Base-by-base conservation (phyloP, 2,329 filamentous ascomycete genomes). In the Phyllosticta capitalensis region DNA sequence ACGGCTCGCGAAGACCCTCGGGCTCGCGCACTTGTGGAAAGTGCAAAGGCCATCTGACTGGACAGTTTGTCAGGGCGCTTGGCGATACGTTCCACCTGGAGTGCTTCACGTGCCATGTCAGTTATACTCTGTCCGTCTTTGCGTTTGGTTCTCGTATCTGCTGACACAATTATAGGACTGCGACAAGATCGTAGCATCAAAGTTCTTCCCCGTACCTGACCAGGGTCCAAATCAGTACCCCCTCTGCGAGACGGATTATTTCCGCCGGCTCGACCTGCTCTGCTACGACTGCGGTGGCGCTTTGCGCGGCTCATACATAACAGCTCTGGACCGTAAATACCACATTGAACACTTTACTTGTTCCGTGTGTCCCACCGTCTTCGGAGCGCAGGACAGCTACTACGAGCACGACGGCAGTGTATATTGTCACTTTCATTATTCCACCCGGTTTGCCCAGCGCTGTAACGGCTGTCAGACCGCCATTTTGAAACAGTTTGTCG, bases 261-360 rank as follows among this genome's bases (percentile, higher is more conserved):
- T 99, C 74, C 84, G 91, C 67, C 85, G 94, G 61, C 83, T 99
- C 19, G 91, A 92, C 63, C 81, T 99, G 52, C 81, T 99, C 51
- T 99, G 94, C 74, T 89, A 89, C 73, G 87, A 94, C 63, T 99
- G 94, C 72, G 90, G 91, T 64, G 90, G 91, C 61, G 94, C 94
- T 54, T 82, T 99, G 20, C 88, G 94, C 63, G 94, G 94, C 53
- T 97, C 94, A 4, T 99, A 99, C 75, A 99, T 99, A 69, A 99
- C 94, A 17, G 94, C 94, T 3, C 82, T 99, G 58, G 94, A 99
- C 66, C 89, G 90, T 68, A 99, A 99, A 77, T 99, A 99, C 74
- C 94, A 96, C 74, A 95, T 99, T 65, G 92, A 97, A 73, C 94
- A 99, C 76, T 99, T 99, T 70, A 99, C 94, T 45, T 99, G 94